Percentiles rank a stretch among this genome's conserved stretches.
phyloP scores from a whole-genome alignment of 306 rosid genomes.

The Lablab purpureus region DNA sequence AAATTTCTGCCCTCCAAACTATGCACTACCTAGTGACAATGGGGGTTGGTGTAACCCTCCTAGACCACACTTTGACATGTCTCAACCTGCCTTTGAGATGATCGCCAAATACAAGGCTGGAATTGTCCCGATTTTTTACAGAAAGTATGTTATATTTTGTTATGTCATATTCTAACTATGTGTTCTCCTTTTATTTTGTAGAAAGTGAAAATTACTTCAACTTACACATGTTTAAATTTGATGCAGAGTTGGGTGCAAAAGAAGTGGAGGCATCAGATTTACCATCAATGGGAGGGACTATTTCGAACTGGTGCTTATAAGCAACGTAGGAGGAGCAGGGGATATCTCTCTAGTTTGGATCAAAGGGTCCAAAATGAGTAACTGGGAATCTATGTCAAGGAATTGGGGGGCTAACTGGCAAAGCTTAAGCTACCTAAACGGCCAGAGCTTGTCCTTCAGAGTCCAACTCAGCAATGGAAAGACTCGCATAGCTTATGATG shows the following conservation, averaged over 20 bases:
- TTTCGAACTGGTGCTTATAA: constrained; percentile 61
- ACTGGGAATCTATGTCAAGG: constrained; percentile 66
- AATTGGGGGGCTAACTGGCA: constrained; percentile 71
- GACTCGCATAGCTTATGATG: constrained; percentile 47
- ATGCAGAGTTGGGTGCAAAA: constrained; percentile 63
- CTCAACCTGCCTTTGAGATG: constrained; percentile 62
- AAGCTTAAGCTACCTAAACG: constrained; percentile 60
- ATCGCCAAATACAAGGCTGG: constrained; percentile 69
- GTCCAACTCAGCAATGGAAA: constrained; percentile 56
- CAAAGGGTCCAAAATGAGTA: constrained; percentile 59
- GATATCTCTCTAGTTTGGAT: constrained; percentile 64
- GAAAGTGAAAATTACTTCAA: not conserved
- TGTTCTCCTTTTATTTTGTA: not conserved
- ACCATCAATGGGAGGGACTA: constrained; percentile 58
- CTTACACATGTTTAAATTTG: constrained; percentile 8
- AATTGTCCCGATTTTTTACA: constrained; percentile 57
- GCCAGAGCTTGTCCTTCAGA: constrained; percentile 67
- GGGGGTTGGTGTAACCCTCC: constrained; percentile 85
- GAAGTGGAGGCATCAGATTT: constrained; percentile 61
- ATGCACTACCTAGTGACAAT: constrained; percentile 54
- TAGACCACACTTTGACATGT: constrained; percentile 70
- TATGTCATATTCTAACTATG: not conserved
- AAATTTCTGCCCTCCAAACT: constrained; percentile 78
- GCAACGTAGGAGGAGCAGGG: constrained; percentile 65
- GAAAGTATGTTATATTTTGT: constrained; percentile 48